These are phyloP conservation scores for Phyllosticta citribraziliensis DNA, from an alignment of 2,329 filamentous ascomycete species.

Conservation along the genomic window DNA sequence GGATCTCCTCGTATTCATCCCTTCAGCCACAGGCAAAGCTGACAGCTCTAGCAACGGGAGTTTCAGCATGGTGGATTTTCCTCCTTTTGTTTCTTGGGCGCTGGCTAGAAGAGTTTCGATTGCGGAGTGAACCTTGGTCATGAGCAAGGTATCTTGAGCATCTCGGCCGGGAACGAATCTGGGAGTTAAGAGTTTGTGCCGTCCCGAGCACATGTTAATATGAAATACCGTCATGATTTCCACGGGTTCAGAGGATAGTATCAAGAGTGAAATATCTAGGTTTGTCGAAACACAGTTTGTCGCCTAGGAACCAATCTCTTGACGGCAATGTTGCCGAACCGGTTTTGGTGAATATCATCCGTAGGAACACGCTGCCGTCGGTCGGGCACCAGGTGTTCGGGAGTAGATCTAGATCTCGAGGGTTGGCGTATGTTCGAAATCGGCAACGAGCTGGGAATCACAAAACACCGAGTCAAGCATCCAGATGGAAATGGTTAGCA, in stretches of 20 bases:
- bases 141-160: neutral
- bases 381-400: neutral
- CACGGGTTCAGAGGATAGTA: neutral
- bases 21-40: neutral
- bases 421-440: neutral
- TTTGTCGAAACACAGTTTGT: neutral
- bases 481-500: neutral
- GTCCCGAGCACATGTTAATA: neutral
- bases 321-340: neutral
- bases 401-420: neutral
- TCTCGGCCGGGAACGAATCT: neutral
- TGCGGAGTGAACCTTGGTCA: neutral
- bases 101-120: neutral
- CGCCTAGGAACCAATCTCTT: neutral
- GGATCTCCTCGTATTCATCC: neutral
- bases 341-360: neutral
- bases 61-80: neutral
- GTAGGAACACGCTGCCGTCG: neutral
- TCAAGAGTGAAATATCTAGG: neutral
- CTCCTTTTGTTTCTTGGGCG: neutral
- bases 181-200: neutral
- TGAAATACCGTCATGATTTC: neutral
- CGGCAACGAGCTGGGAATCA: neutral
- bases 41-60: neutral
- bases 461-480: neutral